These are phyloP conservation scores for Alopecurus myosuroides DNA, from an alignment of 176 grass and related monocot species.

Conservation along the genomic window DNA sequence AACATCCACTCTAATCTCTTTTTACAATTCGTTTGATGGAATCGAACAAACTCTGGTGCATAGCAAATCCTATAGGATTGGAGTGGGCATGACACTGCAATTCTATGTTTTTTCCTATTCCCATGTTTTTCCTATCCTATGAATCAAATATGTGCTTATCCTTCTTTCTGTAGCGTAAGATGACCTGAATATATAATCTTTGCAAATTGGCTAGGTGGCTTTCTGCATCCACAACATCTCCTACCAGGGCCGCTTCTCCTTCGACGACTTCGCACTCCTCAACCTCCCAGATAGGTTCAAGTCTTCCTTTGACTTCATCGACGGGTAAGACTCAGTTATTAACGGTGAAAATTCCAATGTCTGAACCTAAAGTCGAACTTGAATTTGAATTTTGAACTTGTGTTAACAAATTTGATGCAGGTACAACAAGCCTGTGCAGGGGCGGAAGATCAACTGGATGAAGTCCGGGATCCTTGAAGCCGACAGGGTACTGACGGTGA, in stretches of 20 bases:
- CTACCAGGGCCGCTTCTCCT: slow-evolving; percentile 80
- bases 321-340: slow-evolving; percentile 45
- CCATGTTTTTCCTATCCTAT: no score
- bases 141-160: no score
- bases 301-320: slow-evolving; percentile 83
- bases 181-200: background rate
- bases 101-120: no score
- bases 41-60: no score
- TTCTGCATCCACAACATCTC: slow-evolving; percentile 99
- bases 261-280: slow-evolving; percentile 42
- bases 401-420: slow-evolving; percentile 17
- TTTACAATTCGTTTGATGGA: no score
- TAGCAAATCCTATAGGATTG: no score
- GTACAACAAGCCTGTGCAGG: slow-evolving; percentile 82
- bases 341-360: background rate
- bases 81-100: no score
- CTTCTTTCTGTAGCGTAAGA: slow-evolving; percentile 1
- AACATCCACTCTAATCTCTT: no score
- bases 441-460: slow-evolving; percentile 97
- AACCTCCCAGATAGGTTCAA: slow-evolving; percentile 76
- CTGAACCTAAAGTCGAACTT: background rate
- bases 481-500: slow-evolving; percentile 71
- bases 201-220: slow-evolving; percentile 45
- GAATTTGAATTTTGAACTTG: background rate
- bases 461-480: slow-evolving; percentile 72